Conservation (phyloP, 352 stramenopile genomes). For the Blastocystis sp. region DNA sequence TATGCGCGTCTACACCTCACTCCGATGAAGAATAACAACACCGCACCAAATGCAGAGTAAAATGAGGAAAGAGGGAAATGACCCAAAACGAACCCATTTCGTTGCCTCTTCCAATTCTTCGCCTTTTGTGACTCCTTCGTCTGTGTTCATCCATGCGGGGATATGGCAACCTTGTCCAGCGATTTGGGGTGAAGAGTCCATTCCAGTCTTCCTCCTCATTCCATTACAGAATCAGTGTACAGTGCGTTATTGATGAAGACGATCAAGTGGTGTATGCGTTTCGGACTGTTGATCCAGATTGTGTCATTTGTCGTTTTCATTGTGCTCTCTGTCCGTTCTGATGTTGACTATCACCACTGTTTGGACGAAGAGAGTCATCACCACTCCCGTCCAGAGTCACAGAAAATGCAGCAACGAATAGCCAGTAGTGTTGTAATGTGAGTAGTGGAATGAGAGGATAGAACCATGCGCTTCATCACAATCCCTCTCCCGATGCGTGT, state of each 20-base stretch:
- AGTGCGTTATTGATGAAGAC: slow-evolving; percentile 2
- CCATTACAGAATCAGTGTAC: no score
- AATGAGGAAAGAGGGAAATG: not conserved
- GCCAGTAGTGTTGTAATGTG: not conserved
- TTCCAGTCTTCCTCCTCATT: no score
- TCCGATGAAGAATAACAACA: no score
- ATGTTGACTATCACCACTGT: slow-evolving; percentile 12
- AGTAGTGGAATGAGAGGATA: not conserved
- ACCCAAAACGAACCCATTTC: not conserved
- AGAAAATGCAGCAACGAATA: not conserved
- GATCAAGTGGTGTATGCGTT: slow-evolving; percentile 21
- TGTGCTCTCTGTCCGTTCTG: slow-evolving; percentile 23
- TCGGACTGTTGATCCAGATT: not conserved
- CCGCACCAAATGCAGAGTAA: not conserved
- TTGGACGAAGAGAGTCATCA: not conserved
- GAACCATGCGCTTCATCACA: not conserved
- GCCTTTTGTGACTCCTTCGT: no score
- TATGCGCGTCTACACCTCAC: no score
- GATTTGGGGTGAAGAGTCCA: no score
- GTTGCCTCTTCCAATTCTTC: no score
- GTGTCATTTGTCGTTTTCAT: slow-evolving; percentile 31
- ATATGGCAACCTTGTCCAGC: no score
- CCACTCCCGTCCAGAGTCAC: not conserved
- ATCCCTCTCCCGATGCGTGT: not conserved
- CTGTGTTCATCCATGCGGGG: no score